Evolutionary conservation across 1,284 basidiomycete species (phyloP).

Genomic region (Omphalotus olearius): DNA sequence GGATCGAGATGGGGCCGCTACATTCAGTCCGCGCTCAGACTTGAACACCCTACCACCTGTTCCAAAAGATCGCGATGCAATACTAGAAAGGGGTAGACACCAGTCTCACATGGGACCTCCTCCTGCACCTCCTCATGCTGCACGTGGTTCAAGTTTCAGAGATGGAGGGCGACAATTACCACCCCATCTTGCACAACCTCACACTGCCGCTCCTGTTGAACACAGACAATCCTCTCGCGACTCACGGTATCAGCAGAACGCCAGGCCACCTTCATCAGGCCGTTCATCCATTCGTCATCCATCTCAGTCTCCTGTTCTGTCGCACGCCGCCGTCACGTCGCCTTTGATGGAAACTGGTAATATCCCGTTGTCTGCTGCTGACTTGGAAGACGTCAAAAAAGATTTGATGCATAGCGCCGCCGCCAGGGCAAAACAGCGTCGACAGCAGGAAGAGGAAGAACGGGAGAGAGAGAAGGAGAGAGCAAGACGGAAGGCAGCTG

Average conservation of each 20-base stretch:
- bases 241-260: constrained; percentile 23
- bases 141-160: constrained; percentile 19
- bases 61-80: not conserved
- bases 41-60: constrained; percentile 12
- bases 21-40: constrained; percentile 25
- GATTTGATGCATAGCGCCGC: constrained; percentile 89
- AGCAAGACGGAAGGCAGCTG: constrained; percentile 80
- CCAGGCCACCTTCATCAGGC: constrained; percentile 23
- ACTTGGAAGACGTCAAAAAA: constrained; percentile 72
- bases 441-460: constrained; percentile 85
- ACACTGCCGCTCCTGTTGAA: constrained; percentile 19
- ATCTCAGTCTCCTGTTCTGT: constrained; percentile 38
- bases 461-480: constrained; percentile 81
- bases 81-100: constrained; percentile 31
- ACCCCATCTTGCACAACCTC: constrained; percentile 38
- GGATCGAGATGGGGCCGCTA: not conserved
- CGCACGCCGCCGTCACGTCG: constrained; percentile 28
- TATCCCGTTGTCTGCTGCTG: constrained; percentile 32
- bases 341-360: constrained; percentile 22
- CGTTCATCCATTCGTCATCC: constrained; percentile 29
- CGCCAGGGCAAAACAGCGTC: constrained; percentile 75
- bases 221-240: constrained; percentile 37
- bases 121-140: constrained; percentile 38
- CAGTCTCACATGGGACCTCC: constrained; percentile 43
- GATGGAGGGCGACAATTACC: constrained; percentile 41